A percentile compares a stretch with the other conserved stretches of the same genome.
phyloP scores from a whole-genome alignment of 1,284 basidiomycete species.

The Malassezia sp. region DNA sequence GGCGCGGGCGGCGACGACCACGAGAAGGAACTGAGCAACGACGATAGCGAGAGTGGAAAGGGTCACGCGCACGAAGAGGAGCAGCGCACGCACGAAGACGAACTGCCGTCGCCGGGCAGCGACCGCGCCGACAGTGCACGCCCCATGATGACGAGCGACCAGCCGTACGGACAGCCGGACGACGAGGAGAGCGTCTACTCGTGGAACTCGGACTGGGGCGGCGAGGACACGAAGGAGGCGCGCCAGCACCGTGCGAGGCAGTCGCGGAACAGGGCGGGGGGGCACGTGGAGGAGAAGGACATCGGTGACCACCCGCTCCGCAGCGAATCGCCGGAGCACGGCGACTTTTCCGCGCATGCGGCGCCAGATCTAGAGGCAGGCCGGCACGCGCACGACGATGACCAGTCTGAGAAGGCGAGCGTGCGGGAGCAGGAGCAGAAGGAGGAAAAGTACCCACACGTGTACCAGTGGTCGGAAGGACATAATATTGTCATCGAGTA shows the following conservation, averaged over 20 bases:
- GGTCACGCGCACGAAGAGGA: too few species aligned
- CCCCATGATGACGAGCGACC: too few species aligned
- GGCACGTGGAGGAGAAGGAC: constrained; percentile 7
- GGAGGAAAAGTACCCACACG: constrained; percentile 24
- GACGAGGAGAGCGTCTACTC: neutral
- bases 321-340: too few species aligned
- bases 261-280: constrained; percentile 16
- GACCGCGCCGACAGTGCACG: too few species aligned
- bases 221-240: constrained; percentile 38
- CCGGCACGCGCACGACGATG: neutral
- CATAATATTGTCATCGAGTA: constrained; percentile 38
- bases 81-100: too few species aligned
- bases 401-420: neutral
- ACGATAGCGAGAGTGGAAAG: too few species aligned
- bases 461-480: constrained; percentile 41
- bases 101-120: too few species aligned
- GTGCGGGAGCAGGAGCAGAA: constrained; percentile 6
- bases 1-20: neutral
- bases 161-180: too few species aligned
- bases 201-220: constrained; percentile 28
- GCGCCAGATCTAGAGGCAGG: too few species aligned
- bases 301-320: constrained; percentile 9
- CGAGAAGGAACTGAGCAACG: too few species aligned
- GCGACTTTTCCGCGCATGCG: too few species aligned
- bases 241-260: constrained; percentile 25